phyloP scores from a whole-genome alignment of 176 grass and related monocot species.

The Hsuehochloa calcarea region DNA sequence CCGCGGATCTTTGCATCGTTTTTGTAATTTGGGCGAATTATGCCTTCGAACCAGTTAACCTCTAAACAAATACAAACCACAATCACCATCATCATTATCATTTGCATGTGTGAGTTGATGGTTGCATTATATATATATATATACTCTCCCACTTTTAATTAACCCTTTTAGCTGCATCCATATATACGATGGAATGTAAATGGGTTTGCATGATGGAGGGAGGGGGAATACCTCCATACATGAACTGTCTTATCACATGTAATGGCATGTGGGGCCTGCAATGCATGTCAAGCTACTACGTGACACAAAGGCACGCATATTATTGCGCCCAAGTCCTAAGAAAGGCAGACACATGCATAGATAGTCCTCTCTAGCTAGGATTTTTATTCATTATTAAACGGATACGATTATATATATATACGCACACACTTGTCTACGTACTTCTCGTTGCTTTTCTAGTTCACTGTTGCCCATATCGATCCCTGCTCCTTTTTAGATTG shows the following conservation, averaged over 20 bases:
- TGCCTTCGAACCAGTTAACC: neutral
- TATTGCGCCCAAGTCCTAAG: constrained; percentile 34
- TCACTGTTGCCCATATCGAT: constrained; percentile 39
- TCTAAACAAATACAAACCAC: neutral
- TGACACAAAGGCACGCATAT: constrained; percentile 54
- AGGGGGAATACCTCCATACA: constrained; percentile 35
- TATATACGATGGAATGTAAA: constrained; percentile 42
- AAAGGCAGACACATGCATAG: constrained; percentile 31
- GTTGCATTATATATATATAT: too few species aligned
- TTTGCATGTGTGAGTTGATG: constrained; percentile 19
- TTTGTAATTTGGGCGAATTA: neutral
- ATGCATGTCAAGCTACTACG: constrained; percentile 41
- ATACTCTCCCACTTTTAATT: constrained; percentile 29
- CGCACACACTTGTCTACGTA: constrained; percentile 37
- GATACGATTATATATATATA: too few species aligned
- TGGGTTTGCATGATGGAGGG: constrained; percentile 28
- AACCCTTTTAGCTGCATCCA: constrained; percentile 23
- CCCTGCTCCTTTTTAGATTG: constrained; percentile 11
- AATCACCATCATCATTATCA: constrained; percentile 3
- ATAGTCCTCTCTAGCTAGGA: constrained; percentile 15
- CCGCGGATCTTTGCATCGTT: neutral
- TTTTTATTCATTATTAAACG: constrained; percentile 11
- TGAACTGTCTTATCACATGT: constrained; percentile 70
- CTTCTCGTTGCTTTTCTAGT: constrained; percentile 46
- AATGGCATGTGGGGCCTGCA: constrained; percentile 29